Conservation (phyloP, 345 rosid species). For the Citrus sp. region DNA sequence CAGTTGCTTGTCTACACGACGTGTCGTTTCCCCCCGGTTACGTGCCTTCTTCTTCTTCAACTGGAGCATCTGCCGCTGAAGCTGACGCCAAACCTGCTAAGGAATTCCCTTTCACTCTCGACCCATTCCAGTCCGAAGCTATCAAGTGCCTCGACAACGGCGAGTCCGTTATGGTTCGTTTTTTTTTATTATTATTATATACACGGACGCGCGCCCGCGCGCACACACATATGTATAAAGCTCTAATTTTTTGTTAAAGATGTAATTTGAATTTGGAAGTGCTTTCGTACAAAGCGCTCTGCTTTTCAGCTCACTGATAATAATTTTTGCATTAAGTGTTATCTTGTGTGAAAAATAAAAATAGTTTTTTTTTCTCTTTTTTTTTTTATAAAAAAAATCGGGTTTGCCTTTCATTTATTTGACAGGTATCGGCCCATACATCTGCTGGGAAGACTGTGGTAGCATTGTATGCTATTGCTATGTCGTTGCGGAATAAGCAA, state of each 20-base stretch:
- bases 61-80: neutral
- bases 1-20: conserved; percentile 8
- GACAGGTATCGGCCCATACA: conserved; percentile 96
- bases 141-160: conserved; percentile 84
- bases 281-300: neutral
- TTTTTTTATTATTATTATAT: no score
- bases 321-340: neutral
- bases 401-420: neutral
- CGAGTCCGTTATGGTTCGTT: conserved; percentile 75
- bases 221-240: no score
- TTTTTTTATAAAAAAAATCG: neutral
- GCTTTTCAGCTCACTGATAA: neutral
- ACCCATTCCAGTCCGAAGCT: conserved; percentile 94
- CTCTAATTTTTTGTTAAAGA: conserved; percentile 3
- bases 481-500: conserved; percentile 84
- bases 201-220: no score
- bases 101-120: conserved; percentile 87
- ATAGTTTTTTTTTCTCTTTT: neutral
- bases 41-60: neutral
- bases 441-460: conserved; percentile 99
- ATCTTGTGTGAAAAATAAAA: neutral
- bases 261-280: neutral
- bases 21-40: conserved; percentile 14
- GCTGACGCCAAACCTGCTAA: conserved; percentile 59
- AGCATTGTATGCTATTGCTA: conserved; percentile 90